Conservation (phyloP, 805 yeast species). For the Wickerhamomyces bisporus region DNA sequence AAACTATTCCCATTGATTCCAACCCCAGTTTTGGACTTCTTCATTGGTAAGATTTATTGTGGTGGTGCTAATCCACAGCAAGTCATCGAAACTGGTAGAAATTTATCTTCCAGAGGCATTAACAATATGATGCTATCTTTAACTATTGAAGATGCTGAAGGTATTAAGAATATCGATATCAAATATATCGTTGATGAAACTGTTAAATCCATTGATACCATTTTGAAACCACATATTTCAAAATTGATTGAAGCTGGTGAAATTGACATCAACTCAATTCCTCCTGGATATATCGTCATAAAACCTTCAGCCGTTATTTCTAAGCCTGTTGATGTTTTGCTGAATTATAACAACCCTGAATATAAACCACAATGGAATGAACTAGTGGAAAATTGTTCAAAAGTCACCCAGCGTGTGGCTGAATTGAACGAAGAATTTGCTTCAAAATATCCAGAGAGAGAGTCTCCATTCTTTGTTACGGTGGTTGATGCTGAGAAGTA, state of each 20-base stretch:
- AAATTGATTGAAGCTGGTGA: constrained; percentile 41
- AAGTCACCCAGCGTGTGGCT: constrained; percentile 52
- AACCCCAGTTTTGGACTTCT: constrained; percentile 55
- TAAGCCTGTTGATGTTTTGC: constrained; percentile 69
- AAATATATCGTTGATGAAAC: constrained; percentile 58
- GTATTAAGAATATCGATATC: constrained; percentile 56
- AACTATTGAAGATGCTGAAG: constrained; percentile 91
- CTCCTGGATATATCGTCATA: constrained; percentile 89
- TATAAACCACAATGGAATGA: constrained; percentile 47
- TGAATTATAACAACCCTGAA: constrained; percentile 51
- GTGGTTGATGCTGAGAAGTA: constrained; percentile 91
- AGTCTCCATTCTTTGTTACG: constrained; percentile 66
- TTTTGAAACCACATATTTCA: constrained; percentile 68
- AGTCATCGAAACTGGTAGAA: constrained; percentile 65
- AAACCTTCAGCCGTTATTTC: constrained; percentile 88
- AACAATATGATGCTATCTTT: constrained; percentile 93
- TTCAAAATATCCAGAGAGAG: constrained; percentile 53
- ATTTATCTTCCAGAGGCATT: constrained; percentile 67
- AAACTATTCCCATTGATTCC: constrained; percentile 74
- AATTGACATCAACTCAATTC: constrained; percentile 56
- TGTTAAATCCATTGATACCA: constrained; percentile 57
- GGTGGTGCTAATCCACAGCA: constrained; percentile 81
- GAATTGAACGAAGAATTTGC: constrained; percentile 47
- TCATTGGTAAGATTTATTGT: constrained; percentile 80
- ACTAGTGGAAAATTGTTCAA: constrained; percentile 61